Evolutionary conservation across 148 eudicot species (phyloP).

Genomic region (Cornus kousa): DNA sequence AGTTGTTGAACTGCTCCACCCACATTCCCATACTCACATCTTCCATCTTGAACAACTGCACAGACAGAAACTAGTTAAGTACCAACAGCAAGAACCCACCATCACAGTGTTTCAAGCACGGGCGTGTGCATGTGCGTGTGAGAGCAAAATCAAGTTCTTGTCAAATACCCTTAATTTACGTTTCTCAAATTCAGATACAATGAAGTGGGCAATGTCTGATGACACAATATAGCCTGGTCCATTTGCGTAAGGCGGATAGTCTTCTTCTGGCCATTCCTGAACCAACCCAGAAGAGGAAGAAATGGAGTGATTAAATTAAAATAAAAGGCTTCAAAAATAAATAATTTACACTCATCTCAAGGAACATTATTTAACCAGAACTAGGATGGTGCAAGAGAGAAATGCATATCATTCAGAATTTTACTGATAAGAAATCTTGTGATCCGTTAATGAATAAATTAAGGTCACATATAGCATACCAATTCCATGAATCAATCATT

Average conservation of each 20-base stretch:
- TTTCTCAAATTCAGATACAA: slow-evolving; percentile 70
- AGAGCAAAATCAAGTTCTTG: neutral
- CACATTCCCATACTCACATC: slow-evolving; percentile 99
- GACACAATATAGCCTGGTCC: slow-evolving; percentile 96
- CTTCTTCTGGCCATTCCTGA: slow-evolving; percentile 98
- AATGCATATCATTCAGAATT: too few relatives aligned
- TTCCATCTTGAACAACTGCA: slow-evolving; percentile 97
- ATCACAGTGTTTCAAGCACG: neutral
- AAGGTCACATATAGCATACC: too few relatives aligned
- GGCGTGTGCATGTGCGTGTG: neutral
- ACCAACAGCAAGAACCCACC: neutral
- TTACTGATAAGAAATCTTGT: too few relatives aligned
- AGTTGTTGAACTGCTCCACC: slow-evolving; percentile 74
- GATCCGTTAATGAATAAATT: too few relatives aligned
- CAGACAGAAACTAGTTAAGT: neutral
- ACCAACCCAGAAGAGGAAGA: slow-evolving; percentile 6
- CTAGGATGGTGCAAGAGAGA: too few relatives aligned
- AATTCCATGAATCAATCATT: too few relatives aligned
- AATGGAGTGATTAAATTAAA: neutral
- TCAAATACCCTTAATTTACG: slow-evolving; percentile 43
- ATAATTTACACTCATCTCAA: neutral
- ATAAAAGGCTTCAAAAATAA: neutral
- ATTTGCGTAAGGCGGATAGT: slow-evolving; percentile 89
- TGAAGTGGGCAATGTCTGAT: slow-evolving; percentile 68
- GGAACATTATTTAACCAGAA: too few relatives aligned